Evolutionary conservation across 768 basidiomycete genomes (phyloP).

Genomic region (Multifurca ochricompacta): DNA sequence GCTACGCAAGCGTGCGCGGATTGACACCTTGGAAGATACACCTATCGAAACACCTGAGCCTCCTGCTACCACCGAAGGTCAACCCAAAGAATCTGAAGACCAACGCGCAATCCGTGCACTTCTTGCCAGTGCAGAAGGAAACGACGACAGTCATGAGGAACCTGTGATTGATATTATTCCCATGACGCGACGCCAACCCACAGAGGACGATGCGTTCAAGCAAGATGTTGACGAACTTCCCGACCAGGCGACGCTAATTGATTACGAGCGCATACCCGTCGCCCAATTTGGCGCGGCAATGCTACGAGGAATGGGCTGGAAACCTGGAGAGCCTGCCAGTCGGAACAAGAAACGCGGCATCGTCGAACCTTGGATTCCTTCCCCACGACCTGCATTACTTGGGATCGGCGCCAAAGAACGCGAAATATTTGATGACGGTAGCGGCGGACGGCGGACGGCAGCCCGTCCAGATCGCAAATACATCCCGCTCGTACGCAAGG

Average conservation of each 20-base stretch:
- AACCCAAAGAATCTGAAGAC: conserved; percentile 58
- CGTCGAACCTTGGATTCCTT: conserved; percentile 75
- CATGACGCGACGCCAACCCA: conserved; percentile 33
- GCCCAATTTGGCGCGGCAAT: conserved; percentile 91
- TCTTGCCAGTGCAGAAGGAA: conserved; percentile 46
- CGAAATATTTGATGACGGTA: conserved; percentile 64
- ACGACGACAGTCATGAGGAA: conserved; percentile 31
- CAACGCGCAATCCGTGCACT: conserved; percentile 74
- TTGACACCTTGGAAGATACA: conserved; percentile 23
- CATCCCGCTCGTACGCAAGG: conserved; percentile 72
- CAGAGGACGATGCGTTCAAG: conserved; percentile 77
- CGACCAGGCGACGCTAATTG: conserved; percentile 65
- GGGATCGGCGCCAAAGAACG: conserved; percentile 93
- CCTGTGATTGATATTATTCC: conserved; percentile 56
- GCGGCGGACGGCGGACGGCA: conserved; percentile 35
- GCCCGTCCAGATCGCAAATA: conserved; percentile 67
- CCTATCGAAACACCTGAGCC: conserved; percentile 27
- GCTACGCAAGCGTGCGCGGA: conserved; percentile 30
- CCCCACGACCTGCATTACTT: conserved; percentile 73
- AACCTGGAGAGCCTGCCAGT: conserved; percentile 67
- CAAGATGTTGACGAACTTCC: conserved; percentile 81
- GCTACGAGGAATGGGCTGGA: conserved; percentile 96
- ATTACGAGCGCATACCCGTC: conserved; percentile 87
- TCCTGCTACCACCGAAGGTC: conserved; percentile 25
- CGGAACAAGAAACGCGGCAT: conserved; percentile 44